phyloP scores from a whole-genome alignment of 169 alveolate species.

The Plasmodium vinckei region DNA sequence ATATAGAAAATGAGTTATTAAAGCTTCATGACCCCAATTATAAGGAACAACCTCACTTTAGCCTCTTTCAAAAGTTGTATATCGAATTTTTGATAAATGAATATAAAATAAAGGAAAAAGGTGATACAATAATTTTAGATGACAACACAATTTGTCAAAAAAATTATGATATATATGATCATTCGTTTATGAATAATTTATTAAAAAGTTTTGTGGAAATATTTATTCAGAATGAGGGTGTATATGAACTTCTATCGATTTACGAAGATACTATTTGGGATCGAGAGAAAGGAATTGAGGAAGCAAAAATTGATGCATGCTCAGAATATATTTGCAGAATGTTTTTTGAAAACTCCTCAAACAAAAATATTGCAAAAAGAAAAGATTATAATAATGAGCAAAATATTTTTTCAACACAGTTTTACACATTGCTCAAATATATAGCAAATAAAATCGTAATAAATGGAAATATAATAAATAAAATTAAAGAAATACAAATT shows the following conservation, averaged over 20 bases:
- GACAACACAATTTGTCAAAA: not conserved
- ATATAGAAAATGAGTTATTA: too few species aligned
- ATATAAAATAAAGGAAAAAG: too few species aligned
- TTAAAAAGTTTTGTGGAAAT: constrained; percentile 15
- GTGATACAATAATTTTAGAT: too few species aligned
- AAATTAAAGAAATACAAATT: constrained; percentile 31
- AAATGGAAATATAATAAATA: constrained; percentile 38
- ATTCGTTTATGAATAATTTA: constrained; percentile 14
- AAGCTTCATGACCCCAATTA: too few species aligned
- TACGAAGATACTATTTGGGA: constrained; percentile 28
- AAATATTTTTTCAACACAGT: not conserved
- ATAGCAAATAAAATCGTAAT: constrained; percentile 25
- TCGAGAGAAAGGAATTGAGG: not conserved
- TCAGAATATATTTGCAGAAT: constrained; percentile 28
- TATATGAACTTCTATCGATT: constrained; percentile 16
- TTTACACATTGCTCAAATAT: constrained; percentile 2
- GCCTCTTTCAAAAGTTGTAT: too few species aligned
- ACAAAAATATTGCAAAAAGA: not conserved
- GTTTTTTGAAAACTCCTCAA: not conserved
- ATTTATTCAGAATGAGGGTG: constrained; percentile 44
- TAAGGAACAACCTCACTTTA: too few species aligned
- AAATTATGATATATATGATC: constrained; percentile 8
- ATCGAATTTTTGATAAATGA: too few species aligned
- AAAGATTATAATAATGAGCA: not conserved
- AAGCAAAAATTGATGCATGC: constrained; percentile 13